These are phyloP conservation scores for Pseudevernia furfuracea DNA, from an alignment of 495 filamentous ascomycete genomes.

Conservation along the genomic window DNA sequence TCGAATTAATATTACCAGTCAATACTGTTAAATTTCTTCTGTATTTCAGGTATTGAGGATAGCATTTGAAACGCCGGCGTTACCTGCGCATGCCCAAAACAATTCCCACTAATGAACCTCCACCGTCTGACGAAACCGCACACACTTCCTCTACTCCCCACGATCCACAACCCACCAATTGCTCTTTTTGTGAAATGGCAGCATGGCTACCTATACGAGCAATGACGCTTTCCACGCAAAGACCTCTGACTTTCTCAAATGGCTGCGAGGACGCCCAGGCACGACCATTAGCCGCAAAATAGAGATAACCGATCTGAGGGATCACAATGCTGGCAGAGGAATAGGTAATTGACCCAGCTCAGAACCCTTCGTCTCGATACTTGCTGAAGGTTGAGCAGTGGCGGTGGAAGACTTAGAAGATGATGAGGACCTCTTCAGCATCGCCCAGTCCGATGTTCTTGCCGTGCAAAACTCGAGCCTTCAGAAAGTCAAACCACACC, in stretches of 20 bases:
- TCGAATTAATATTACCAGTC: no score
- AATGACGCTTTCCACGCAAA: slow-evolving; percentile 38
- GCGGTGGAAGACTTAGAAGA: slow-evolving; percentile 49
- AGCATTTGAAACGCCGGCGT: no score
- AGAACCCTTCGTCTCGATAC: neutral
- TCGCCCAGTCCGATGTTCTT: slow-evolving; percentile 51
- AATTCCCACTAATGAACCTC: neutral
- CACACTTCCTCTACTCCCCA: neutral
- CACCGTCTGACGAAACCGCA: neutral
- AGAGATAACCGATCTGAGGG: slow-evolving; percentile 46
- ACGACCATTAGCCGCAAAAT: slow-evolving; percentile 51
- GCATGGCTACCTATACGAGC: slow-evolving; percentile 3
- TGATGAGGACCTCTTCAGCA: slow-evolving; percentile 59
- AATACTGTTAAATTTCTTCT: no score
- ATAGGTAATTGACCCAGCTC: slow-evolving; percentile 39
- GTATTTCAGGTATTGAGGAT: no score
- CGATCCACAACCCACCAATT: neutral
- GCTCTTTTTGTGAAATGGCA: slow-evolving; percentile 3
- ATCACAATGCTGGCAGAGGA: slow-evolving; percentile 48
- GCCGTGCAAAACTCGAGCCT: slow-evolving; percentile 45
- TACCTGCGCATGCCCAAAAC: neutral
- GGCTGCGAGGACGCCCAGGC: slow-evolving; percentile 45
- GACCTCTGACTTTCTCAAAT: slow-evolving; percentile 46
- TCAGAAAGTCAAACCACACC: slow-evolving; percentile 37
- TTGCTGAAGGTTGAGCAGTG: slow-evolving; percentile 35